A percentile compares a stretch with the other conserved stretches of the same genome.
Conservation (phyloP, 75 land plant genomes). For the Larix kaempferi region DNA sequence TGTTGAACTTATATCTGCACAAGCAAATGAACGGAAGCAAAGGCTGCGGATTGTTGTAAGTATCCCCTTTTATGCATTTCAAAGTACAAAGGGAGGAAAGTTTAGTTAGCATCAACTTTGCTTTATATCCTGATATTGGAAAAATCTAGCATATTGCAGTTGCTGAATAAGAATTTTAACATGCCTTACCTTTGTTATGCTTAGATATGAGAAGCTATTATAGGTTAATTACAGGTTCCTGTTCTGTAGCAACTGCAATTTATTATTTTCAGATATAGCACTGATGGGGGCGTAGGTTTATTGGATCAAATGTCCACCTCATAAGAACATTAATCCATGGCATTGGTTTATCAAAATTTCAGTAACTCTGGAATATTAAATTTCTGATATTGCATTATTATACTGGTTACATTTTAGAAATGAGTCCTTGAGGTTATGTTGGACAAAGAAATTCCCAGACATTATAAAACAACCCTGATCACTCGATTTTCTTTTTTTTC, state of each 20-base stretch:
- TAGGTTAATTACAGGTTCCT: background rate
- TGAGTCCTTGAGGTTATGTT: too few species aligned
- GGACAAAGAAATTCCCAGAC: too few species aligned
- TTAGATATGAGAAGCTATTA: background rate
- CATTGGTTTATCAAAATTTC: too few species aligned
- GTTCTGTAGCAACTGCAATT: background rate
- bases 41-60: conserved; percentile 85
- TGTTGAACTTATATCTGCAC: conserved; percentile 70
- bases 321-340: too few species aligned
- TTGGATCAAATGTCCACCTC: too few species aligned
- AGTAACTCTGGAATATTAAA: too few species aligned
- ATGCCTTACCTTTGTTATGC: background rate
- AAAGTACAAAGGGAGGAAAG: background rate
- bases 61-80: background rate
- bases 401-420: too few species aligned
- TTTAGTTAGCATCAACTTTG: background rate
- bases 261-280: background rate
- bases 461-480: too few species aligned
- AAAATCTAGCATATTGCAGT: background rate
- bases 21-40: conserved; percentile 54
- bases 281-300: background rate
- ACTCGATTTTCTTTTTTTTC: too few species aligned
- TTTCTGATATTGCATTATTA: too few species aligned
- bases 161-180: background rate
- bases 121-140: background rate